These are phyloP conservation scores for Aspergillus campestris DNA, from an alignment of 495 filamentous ascomycete genomes.

Conservation along the genomic window DNA sequence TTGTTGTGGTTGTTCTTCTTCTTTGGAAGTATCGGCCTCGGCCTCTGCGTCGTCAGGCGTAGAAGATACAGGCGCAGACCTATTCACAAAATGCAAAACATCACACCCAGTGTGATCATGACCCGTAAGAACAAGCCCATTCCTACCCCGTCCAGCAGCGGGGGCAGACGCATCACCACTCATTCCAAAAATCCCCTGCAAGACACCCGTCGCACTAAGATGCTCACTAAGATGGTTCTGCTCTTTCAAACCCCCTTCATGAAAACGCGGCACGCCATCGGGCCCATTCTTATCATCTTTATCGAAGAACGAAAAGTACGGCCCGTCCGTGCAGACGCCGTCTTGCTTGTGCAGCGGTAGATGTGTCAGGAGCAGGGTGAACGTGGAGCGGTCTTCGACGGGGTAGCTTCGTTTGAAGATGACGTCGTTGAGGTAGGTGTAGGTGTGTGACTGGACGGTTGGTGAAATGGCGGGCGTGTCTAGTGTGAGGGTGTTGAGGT, in stretches of 20 bases:
- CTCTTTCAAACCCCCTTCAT: slow-evolving; percentile 64
- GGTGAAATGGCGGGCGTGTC: slow-evolving; percentile 66
- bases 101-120: slow-evolving; percentile 96
- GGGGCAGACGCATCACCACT: slow-evolving; percentile 46
- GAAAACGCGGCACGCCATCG: slow-evolving; percentile 22
- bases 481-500: slow-evolving; percentile 86
- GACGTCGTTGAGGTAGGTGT: slow-evolving; percentile 65
- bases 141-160: slow-evolving; percentile 51
- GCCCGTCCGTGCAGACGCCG: slow-evolving; percentile 77
- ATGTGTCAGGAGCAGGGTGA: slow-evolving; percentile 83
- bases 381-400: slow-evolving; percentile 56
- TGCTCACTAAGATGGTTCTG: slow-evolving; percentile 80
- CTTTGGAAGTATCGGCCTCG: slow-evolving; percentile 7
- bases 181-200: slow-evolving; percentile 75
- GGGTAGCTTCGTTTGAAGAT: slow-evolving; percentile 54
- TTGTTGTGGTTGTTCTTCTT: slow-evolving; percentile 12
- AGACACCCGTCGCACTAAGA: slow-evolving; percentile 51
- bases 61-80: slow-evolving; percentile 12
- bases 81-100: slow-evolving; percentile 67
- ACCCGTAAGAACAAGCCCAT: slow-evolving; percentile 74
- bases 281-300: slow-evolving; percentile 32
- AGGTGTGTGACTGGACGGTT: slow-evolving; percentile 60
- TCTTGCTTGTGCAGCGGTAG: slow-evolving; percentile 78
- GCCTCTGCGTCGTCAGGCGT: neutral
- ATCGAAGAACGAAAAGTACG: slow-evolving; percentile 65